Evolutionary conservation across 495 filamentous ascomycete species (phyloP).

Genomic region (Symbiotaphrina buchneri): DNA sequence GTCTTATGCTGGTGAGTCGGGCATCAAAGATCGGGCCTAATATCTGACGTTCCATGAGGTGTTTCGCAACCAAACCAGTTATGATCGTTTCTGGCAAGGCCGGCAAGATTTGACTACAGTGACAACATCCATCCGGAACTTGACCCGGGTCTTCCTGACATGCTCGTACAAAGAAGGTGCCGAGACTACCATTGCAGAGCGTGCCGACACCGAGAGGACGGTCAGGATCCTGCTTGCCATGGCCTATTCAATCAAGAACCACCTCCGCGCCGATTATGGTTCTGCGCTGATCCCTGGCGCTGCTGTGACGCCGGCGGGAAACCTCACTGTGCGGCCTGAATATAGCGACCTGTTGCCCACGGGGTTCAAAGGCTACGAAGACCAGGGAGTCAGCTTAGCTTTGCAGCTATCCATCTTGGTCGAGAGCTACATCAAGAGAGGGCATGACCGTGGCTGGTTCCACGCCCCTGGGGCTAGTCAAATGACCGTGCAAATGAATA

Average conservation of each 20-base stretch:
- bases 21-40: no score
- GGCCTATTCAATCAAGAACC: constrained; percentile 55
- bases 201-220: constrained; percentile 33
- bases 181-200: constrained; percentile 17
- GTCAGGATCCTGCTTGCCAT: constrained; percentile 43
- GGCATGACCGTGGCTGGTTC: constrained; percentile 33
- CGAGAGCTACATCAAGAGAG: constrained; percentile 43
- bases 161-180: constrained; percentile 15
- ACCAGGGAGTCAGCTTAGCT: constrained; percentile 38
- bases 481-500: constrained; percentile 39
- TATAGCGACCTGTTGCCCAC: constrained; percentile 37
- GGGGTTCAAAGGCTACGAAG: constrained; percentile 35
- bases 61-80: constrained; percentile 50
- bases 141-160: constrained; percentile 31
- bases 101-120: constrained; percentile 33
- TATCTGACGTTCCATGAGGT: constrained; percentile 11
- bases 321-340: constrained; percentile 26
- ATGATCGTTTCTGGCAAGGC: constrained; percentile 54
- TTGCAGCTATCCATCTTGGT: constrained; percentile 45
- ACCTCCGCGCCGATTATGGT: constrained; percentile 52
- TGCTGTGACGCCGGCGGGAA: constrained; percentile 20
- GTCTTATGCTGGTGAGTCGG: constrained; percentile 39
- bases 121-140: constrained; percentile 36
- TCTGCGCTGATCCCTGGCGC: constrained; percentile 22
- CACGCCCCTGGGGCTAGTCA: constrained; percentile 35